Evolutionary conservation across 306 rosid species (phyloP), one percentile per base, ranked within the genome.

Genomic region (Quillaja saponaria): DNA sequence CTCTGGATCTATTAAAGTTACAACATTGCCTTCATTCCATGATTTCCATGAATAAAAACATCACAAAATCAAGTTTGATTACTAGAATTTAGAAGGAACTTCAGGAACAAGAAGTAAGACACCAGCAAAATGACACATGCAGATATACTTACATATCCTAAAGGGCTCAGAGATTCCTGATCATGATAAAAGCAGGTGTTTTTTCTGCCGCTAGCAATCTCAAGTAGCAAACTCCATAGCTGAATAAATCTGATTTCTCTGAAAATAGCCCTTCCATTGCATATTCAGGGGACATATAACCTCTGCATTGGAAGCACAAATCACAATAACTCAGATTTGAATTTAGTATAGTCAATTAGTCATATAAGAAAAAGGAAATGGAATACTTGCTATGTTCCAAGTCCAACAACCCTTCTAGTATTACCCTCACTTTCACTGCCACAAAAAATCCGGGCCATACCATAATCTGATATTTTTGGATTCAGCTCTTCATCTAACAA

Each of bases 221-320:
- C 58, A 31, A 62, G 11, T 0, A 62, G 5, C 12, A 71, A 54
- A 71, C 50, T 0, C 69, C 63, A 14, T 61, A 53, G 34, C 63
- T 71, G 6, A 57, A 78, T 2, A 78, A 47, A 44, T 64, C 58
- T 1, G 71, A 78, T 64, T 69, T 75, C 46, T 75, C 63, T 0
- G 62, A 75, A 68, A 62, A 69, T 0, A 55, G 4, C 0, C 67
- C 52, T 55, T 6, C 9, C 0, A 58, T 33, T 41, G 58, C 75
- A 75, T 68, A 61, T 38, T 74, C 70, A 0, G 62, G 70, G 13
- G 79, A 48, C 38, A 74, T 75, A 28, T 75, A 75, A 7, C 74
- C 71, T 5, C 67, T 55, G 55, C 66, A 66, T 21, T 50, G 7
- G 40, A 44, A 13, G 6, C 1, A 0, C 4, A 6, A 8, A 20